Evolutionary conservation across 1,139 yeast species (phyloP), one percentile per base, ranked within the genome.

Genomic region (Eremothecium cymbalariae): DNA sequence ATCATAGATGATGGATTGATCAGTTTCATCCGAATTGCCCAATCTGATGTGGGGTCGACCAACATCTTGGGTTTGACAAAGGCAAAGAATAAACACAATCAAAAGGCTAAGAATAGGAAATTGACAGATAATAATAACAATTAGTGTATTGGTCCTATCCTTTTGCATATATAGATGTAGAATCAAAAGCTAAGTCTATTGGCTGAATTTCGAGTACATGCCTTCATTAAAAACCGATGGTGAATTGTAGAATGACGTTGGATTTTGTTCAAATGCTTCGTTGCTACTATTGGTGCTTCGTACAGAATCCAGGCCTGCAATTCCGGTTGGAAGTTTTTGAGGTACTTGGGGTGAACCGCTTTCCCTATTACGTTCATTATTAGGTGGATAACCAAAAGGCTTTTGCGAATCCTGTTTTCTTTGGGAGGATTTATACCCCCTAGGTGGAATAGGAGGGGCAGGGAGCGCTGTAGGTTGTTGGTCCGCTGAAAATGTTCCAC

Each of bases 1-100:
- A 63, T 77, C 1, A 70, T 82, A 2, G 88, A 81, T 50, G 68
- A 74, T 44, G 94, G 95, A 0, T 64, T 81, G 4, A 68, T 83
- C 4, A 81, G 77, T 47, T 82, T 83, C 49, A 65, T 77, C 14
- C 70, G 67, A 27, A 51, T 83, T 3, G 60, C 74, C 1, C 81
- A 76, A 42, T 72, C 77, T 1, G 74, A 72, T 37, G 82, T 83
- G 50, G 66, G 68, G 1, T 53, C 65, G 17, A 65, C 63, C 31
- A 46, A 55, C 30, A 55, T 58, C 12, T 59, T 21, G 6, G 24
- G 6, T 3, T 13, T 11, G 24, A 5, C 5, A 21, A 21, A 21
- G 24, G n/a, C 12, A 5, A 3, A 4, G 24, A 11, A 11, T 21
- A 5, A 25, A 12, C 8, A 8, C n/a, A 23, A n/a, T 23, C 12